Evolutionary conservation across 2,329 filamentous ascomycete species (phyloP).

Genomic region (Chrysoporthe deuterocubensis): DNA sequence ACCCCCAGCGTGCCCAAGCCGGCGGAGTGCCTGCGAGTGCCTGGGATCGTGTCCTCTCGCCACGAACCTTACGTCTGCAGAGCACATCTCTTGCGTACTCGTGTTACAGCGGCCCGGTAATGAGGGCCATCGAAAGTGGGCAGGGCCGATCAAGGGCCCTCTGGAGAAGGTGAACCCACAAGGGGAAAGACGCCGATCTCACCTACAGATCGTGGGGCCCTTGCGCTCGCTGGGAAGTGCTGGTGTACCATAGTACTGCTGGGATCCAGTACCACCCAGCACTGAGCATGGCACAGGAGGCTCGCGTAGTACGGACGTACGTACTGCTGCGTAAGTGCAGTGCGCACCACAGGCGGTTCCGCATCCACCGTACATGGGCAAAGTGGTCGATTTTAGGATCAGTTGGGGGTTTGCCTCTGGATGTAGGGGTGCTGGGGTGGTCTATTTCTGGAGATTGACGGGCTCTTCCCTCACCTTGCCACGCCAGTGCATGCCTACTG

Average conservation of each 20-base stretch:
- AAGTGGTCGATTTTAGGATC: neutral
- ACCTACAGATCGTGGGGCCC: conserved; percentile 10
- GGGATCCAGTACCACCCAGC: neutral
- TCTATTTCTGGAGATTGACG: conserved; percentile 17
- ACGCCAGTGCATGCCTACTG: neutral
- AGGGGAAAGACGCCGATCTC: neutral
- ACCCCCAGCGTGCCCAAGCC: neutral
- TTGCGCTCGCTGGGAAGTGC: neutral
- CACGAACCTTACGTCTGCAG: neutral
- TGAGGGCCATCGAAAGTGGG: neutral
- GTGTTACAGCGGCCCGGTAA: neutral
- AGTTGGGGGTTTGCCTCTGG: neutral
- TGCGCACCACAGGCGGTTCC: neutral
- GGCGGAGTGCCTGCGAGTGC: neutral
- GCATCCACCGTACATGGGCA: too few relatives aligned
- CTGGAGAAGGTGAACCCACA: neutral
- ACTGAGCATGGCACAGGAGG: too few relatives aligned
- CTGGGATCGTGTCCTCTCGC: neutral
- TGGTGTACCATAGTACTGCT: neutral
- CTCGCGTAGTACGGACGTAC: neutral
- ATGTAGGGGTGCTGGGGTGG: neutral
- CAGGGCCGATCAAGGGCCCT: neutral
- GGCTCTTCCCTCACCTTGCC: neutral
- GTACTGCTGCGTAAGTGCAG: neutral
- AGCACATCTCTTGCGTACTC: neutral